Evolutionary conservation across 108 stramenopile genomes (phyloP).

Genomic region (Cyclotella kingstonii): DNA sequence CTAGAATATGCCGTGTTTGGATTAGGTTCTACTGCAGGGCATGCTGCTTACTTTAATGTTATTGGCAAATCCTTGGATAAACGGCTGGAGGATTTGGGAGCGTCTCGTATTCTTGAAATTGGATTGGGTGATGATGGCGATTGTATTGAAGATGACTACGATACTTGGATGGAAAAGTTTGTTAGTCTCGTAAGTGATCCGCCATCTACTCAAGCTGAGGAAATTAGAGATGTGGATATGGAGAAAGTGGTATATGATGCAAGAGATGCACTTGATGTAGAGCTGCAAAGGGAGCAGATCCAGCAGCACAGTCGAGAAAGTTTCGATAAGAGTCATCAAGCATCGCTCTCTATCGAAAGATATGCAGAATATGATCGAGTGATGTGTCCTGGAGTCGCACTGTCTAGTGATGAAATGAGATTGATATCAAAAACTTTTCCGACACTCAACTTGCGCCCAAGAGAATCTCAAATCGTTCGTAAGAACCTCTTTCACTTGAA

Average conservation of each 20-base stretch:
- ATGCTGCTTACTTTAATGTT: slow-evolving; percentile 86
- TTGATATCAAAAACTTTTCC: slow-evolving; percentile 42
- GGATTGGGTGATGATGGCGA: slow-evolving; percentile 92
- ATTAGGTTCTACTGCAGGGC: slow-evolving; percentile 82
- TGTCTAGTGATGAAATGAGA: slow-evolving; percentile 28
- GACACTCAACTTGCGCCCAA: slow-evolving; percentile 26
- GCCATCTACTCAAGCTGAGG: neutral
- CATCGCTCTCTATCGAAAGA: neutral
- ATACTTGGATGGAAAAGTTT: slow-evolving; percentile 76
- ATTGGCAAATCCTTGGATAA: slow-evolving; percentile 72
- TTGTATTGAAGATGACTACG: slow-evolving; percentile 92
- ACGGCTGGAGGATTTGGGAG: slow-evolving; percentile 77
- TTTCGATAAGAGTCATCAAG: too few species aligned
- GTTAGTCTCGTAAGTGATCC: slow-evolving; percentile 34
- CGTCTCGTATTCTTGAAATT: slow-evolving; percentile 52
- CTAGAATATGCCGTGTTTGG: slow-evolving; percentile 85
- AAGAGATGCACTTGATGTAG: neutral
- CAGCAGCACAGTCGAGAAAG: too few species aligned
- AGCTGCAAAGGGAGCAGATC: slow-evolving; percentile 13
- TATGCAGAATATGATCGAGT: neutral
- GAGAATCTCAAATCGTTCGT: slow-evolving; percentile 26
- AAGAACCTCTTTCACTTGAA: slow-evolving; percentile 50
- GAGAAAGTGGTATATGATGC: slow-evolving; percentile 14
- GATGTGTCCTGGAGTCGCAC: slow-evolving; percentile 31
- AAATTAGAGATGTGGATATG: slow-evolving; percentile 7